Evolutionary conservation across 1,284 basidiomycete species (phyloP).

Genomic region (Pterula multifida): DNA sequence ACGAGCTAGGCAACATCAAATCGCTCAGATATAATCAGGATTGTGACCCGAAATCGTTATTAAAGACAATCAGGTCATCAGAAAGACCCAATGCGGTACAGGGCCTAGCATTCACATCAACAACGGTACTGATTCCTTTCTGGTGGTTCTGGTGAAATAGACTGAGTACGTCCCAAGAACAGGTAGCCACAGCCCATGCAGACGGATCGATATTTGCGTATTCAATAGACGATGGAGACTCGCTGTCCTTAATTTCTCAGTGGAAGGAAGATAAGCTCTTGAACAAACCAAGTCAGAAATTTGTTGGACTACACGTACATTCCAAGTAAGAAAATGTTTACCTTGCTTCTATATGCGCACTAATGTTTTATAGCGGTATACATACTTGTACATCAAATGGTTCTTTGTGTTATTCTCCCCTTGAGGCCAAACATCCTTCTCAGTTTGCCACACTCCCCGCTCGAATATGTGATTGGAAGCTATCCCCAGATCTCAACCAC

Average conservation of each 20-base stretch:
- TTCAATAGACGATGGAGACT: conserved; percentile 27
- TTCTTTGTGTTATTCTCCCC: conserved; percentile 39
- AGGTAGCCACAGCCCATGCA: conserved; percentile 53
- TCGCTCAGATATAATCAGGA: conserved; percentile 28
- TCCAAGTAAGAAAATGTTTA: conserved; percentile 35
- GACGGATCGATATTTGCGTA: conserved; percentile 40
- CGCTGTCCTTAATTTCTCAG: conserved; percentile 24
- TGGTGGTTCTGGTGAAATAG: conserved; percentile 8
- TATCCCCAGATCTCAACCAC: conserved; percentile 35
- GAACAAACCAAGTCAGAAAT: conserved; percentile 34
- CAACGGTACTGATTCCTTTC: conserved; percentile 20
- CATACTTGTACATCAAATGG: conserved; percentile 67
- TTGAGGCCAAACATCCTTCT: conserved; percentile 16
- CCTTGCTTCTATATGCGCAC: too few relatives aligned
- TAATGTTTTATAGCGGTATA: conserved; percentile 25
- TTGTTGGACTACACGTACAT: conserved; percentile 43
- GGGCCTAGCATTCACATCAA: conserved; percentile 17
- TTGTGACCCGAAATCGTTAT: conserved; percentile 12
- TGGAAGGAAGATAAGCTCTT: conserved; percentile 54
- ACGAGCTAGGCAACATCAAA: conserved; percentile 65
- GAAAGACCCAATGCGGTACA: conserved; percentile 29
- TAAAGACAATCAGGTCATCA: conserved; percentile 20
- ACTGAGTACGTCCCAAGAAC: conserved; percentile 19
- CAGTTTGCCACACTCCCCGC: conserved; percentile 39
- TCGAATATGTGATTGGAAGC: conserved; percentile 53